Conservation (phyloP, 805 yeast species). For the Candida odintsovae region DNA sequence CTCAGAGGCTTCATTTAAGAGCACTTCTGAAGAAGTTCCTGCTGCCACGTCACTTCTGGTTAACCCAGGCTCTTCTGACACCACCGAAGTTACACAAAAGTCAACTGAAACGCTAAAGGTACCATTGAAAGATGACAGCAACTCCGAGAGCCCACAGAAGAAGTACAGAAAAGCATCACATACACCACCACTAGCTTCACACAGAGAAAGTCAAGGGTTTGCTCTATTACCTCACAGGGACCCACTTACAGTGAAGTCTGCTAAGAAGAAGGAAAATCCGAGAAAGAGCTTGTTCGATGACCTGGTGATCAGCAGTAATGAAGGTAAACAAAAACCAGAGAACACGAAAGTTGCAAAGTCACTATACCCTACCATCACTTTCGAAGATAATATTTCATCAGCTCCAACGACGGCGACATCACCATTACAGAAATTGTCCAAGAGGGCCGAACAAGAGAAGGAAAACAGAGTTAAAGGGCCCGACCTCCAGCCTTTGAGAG, state of each 20-base stretch:
- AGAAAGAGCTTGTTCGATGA: slow-evolving; percentile 16
- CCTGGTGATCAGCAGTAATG: slow-evolving; percentile 5
- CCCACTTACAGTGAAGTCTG: slow-evolving; percentile 25
- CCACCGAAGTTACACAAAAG: slow-evolving; percentile 2
- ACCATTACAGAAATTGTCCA: neutral
- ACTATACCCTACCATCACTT: slow-evolving; percentile 16
- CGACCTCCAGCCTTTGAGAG: neutral
- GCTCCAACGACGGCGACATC: slow-evolving; percentile 6
- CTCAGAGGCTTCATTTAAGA: slow-evolving; percentile 17
- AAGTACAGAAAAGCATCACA: slow-evolving; percentile 6
- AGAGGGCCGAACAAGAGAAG: slow-evolving; percentile 5
- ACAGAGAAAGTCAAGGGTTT: slow-evolving; percentile 26
- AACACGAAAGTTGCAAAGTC: slow-evolving; percentile 7
- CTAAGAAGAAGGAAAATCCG: slow-evolving; percentile 11
- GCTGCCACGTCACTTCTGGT: slow-evolving; percentile 13
- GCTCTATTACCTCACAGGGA: slow-evolving; percentile 26
- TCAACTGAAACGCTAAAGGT: slow-evolving; percentile 15
- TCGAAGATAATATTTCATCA: slow-evolving; percentile 7
- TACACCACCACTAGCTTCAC: slow-evolving; percentile 14
- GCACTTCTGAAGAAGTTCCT: slow-evolving; percentile 15
- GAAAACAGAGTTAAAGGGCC: neutral
- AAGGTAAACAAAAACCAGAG: slow-evolving; percentile 5
- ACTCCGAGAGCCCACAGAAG: neutral
- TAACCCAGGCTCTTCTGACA: slow-evolving; percentile 10
- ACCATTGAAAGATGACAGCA: slow-evolving; percentile 17